These are phyloP conservation scores for Rhodotorula diobovata DNA, from an alignment of 768 basidiomycete genomes.

Conservation along the genomic window DNA sequence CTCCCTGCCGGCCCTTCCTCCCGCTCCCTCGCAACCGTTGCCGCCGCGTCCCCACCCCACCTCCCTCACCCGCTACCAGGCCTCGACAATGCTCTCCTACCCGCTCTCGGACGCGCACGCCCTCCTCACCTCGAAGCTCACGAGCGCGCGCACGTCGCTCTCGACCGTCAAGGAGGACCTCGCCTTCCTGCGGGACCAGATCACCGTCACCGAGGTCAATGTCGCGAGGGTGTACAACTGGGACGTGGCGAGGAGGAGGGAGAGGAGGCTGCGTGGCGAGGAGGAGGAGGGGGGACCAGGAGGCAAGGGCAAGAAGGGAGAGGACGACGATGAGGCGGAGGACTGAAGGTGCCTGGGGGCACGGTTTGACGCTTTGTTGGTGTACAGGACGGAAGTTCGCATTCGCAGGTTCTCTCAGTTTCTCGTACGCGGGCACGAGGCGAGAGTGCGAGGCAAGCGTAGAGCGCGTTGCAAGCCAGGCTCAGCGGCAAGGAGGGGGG, in stretches of 20 bases:
- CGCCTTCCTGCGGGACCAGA: slow-evolving; percentile 86
- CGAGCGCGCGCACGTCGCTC: slow-evolving; percentile 63
- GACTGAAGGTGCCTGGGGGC: neutral
- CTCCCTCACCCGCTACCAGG: slow-evolving; percentile 55
- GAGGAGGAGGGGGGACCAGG: neutral
- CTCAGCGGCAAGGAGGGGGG: neutral
- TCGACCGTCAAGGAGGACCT: slow-evolving; percentile 74
- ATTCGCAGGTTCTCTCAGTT: no score
- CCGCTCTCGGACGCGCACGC: slow-evolving; percentile 69
- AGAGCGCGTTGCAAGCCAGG: no score
- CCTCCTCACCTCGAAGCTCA: slow-evolving; percentile 70
- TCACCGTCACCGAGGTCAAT: slow-evolving; percentile 94
- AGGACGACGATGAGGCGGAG: neutral
- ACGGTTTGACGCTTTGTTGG: no score
- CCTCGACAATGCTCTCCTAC: slow-evolving; percentile 96
- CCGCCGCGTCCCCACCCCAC: neutral
- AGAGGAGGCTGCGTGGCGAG: slow-evolving; percentile 1
- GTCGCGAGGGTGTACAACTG: slow-evolving; percentile 93
- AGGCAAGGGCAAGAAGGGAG: neutral
- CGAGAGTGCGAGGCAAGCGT: no score
- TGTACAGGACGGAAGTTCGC: no score
- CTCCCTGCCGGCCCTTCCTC: neutral
- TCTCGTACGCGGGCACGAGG: no score
- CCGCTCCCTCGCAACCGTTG: neutral
- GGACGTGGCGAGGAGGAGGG: slow-evolving; percentile 63